Conservation (phyloP, 2,329 filamentous ascomycete genomes). For the Colletotrichum cuscutae region DNA sequence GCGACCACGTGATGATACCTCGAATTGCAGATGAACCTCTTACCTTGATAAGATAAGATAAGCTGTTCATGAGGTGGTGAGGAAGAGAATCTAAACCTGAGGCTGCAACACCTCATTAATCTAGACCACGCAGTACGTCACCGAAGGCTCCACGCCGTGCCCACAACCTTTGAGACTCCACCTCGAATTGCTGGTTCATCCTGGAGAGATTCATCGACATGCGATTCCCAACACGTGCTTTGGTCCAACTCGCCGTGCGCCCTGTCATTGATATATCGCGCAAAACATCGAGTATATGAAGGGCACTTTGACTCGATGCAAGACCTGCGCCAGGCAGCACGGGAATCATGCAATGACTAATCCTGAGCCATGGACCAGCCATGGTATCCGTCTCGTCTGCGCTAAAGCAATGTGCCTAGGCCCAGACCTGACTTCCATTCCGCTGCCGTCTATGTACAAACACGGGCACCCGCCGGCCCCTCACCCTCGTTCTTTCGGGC, state of each 20-base stretch:
- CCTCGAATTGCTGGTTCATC: conserved; percentile 18
- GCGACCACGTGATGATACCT: conserved; percentile 7
- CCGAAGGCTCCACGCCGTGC: background rate
- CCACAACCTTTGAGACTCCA: background rate
- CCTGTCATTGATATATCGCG: conserved; percentile 5
- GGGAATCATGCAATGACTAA: background rate
- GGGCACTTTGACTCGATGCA: background rate
- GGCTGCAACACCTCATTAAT: background rate
- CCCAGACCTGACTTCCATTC: background rate
- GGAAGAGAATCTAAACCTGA: background rate
- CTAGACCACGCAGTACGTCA: conserved; percentile 17
- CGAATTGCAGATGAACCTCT: no score
- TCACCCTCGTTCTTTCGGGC: conserved; percentile 12
- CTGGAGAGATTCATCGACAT: background rate
- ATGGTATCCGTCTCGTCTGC: background rate
- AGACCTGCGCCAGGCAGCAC: background rate
- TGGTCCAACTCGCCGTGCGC: background rate
- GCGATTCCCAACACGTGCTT: conserved; percentile 5
- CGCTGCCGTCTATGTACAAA: background rate
- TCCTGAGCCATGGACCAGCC: no score
- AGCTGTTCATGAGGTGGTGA: no score
- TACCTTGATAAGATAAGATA: no score
- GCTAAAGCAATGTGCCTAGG: background rate
- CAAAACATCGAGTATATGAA: background rate
- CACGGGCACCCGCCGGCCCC: conserved; percentile 3